These are phyloP conservation scores for Solanum habrochaites DNA, from an alignment of 257 asterid genomes.

Conservation along the genomic window DNA sequence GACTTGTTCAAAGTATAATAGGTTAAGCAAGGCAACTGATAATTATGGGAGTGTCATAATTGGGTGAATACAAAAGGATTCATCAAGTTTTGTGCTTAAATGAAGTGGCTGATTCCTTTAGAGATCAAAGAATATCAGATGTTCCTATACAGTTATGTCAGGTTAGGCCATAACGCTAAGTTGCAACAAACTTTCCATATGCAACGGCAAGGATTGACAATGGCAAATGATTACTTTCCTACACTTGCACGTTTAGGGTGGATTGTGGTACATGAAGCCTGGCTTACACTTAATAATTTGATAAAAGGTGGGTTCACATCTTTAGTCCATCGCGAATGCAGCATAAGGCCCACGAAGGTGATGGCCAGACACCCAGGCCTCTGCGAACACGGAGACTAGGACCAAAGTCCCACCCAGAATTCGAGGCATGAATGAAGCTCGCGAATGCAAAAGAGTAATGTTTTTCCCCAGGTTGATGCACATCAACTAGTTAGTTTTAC, in stretches of 20 bases:
- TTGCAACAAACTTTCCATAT: neutral
- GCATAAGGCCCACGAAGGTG: neutral
- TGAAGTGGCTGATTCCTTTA: neutral
- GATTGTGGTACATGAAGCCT: neutral
- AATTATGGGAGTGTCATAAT: neutral
- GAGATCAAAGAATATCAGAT: neutral
- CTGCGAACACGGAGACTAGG: neutral
- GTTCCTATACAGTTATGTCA: neutral
- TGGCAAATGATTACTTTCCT: neutral
- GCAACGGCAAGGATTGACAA: neutral
- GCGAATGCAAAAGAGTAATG: neutral
- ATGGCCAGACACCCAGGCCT: neutral
- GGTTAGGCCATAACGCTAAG: neutral
- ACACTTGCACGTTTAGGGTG: neutral
- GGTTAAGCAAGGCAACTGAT: neutral
- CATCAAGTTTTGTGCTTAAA: neutral
- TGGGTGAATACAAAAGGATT: neutral
- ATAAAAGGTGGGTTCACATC: neutral
- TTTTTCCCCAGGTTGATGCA: neutral
- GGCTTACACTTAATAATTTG: neutral
- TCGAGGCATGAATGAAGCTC: neutral
- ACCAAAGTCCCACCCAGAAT: neutral
- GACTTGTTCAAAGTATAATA: neutral
- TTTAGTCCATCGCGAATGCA: neutral
- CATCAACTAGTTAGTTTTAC: too few species aligned